Evolutionary conservation across 352 stramenopile species (phyloP).

Genomic region (Globisporangium radiosum): DNA sequence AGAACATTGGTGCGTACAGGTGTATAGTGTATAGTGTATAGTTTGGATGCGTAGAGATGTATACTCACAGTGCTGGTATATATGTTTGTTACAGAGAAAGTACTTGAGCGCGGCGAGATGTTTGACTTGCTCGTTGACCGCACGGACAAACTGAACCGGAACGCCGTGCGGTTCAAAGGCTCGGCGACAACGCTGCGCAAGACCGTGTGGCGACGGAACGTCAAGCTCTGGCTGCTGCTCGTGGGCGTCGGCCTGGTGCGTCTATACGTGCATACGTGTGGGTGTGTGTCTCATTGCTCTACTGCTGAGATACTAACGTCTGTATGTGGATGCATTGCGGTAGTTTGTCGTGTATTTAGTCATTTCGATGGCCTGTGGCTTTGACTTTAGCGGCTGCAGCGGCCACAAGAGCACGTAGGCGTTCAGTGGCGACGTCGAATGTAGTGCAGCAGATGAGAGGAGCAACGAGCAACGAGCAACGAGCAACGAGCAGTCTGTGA

Average conservation of each 20-base stretch:
- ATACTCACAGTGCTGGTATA: neutral
- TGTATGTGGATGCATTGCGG: neutral
- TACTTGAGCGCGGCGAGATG: constrained; percentile 97
- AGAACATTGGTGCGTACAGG: constrained; percentile 90
- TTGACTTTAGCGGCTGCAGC: constrained; percentile 74
- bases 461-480: no score
- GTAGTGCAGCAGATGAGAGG: no score
- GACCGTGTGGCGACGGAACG: constrained; percentile 82
- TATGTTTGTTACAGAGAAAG: constrained; percentile 76
- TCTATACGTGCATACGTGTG: neutral
- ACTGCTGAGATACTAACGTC: neutral
- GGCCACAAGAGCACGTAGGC: no score
- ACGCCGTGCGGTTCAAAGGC: constrained; percentile 96
- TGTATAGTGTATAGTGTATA: no score
- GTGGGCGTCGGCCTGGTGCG: constrained; percentile 57
- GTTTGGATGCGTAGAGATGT: no score
- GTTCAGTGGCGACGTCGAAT: no score
- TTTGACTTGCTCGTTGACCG: constrained; percentile 93
- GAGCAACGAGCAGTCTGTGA: no score
- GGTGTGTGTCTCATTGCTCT: neutral
- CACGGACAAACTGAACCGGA: constrained; percentile 95
- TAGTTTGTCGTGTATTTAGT: constrained; percentile 82
- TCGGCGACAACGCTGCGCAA: constrained; percentile 86
- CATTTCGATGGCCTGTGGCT: constrained; percentile 83
- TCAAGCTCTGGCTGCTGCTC: constrained; percentile 85